Base-by-base conservation (phyloP, 2,329 filamentous ascomycete genomes). In the Rhynchosporium graminicola region DNA sequence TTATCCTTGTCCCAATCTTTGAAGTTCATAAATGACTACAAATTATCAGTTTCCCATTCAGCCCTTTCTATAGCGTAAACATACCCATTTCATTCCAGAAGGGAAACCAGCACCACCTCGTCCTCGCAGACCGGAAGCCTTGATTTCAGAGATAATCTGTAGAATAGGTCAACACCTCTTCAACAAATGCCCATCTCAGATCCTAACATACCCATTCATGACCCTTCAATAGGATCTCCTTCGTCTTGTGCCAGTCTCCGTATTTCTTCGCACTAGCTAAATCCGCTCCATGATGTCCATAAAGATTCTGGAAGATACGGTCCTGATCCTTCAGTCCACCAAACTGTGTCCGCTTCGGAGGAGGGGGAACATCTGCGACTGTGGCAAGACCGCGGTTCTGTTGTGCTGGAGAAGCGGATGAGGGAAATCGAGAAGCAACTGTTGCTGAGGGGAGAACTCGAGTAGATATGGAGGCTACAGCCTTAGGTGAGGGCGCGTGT, bases 221-320 rank as follows among this genome's bases (percentile, higher is more conserved):
- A 61, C 95, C 95, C 84, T 99, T 99, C 71, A 92, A 80, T 63
- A 99, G 79, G 63, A 99, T 99, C 77, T 99, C 95, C 85, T 99
- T 99, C 61, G 95, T 99, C 85, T 96, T 97, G 82, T 99, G 87
- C 95, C 95, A 99, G 78, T 98, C 95, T 72, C 95, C 95, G 84
- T 96, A 96, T 81, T 96, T 97, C 88, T 92, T 93, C 59, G 95
- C 93, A 75, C 87, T 92, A 82, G 95, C 94, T 71, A 99, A 80
- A 77, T 97, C 93, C 67, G 92, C 85, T 58, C 92, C 92, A 80
- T 91, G 92, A 76, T 95, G 92, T 74, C 92, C 88, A 81, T 99
- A 99, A 63, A 99, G 84, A 80, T 99, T 99, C 82, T 96, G 93
- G 81, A 99, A 99, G 79, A 99, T 99, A 73, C 95, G 88, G 80